Evolutionary conservation across 306 rosid genomes (phyloP), one percentile per base, ranked within the genome.

Genomic region (Hippophae rhamnoides): DNA sequence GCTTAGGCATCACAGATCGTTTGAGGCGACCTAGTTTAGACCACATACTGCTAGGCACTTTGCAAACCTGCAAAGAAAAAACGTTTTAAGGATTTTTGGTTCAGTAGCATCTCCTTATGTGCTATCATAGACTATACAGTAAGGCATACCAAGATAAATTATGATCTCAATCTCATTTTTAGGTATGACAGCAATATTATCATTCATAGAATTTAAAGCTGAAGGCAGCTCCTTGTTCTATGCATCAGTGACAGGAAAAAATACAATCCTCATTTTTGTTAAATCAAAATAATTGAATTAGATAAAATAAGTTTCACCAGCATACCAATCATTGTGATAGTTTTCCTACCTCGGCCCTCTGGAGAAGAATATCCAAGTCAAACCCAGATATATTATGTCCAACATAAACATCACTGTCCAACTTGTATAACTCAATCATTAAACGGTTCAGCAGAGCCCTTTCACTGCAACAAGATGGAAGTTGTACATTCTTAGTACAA

Each of bases 371-470:
- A 74, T 92, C 99, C 67, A 92, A 77, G 73, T 92, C 99, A 72
- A 85, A 86, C 77, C 96, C 96, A 52, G 99, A 92, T 65, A 92
- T 82, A 71, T 88, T 86, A 69, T 92, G 99, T 60, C 99, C 99
- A 79, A 92, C 93, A 53, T 87, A 81, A 74, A 88, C 81, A 77
- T 92, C 99, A 62, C 93, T 76, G 65, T 92, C 99, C 80, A 88
- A 69, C 72, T 92, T 88, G 78, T 84, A 79, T 43, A 92, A 76
- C 65, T 88, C 90, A 71, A 77, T 62, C 93, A 88, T 83, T 68
- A 92, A 70, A 43, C 94, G 86, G 52, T 80, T 80, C 58, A 92
- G 76, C 84, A 92, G 80, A 70, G 95, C 96, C 69, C 99, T 78
- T 58, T 88, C 99, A 75, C 96, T 92, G 95, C 81, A 73, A 57